These are phyloP conservation scores for Neurospora cerealis DNA, from an alignment of 495 filamentous ascomycete species.

Conservation along the genomic window DNA sequence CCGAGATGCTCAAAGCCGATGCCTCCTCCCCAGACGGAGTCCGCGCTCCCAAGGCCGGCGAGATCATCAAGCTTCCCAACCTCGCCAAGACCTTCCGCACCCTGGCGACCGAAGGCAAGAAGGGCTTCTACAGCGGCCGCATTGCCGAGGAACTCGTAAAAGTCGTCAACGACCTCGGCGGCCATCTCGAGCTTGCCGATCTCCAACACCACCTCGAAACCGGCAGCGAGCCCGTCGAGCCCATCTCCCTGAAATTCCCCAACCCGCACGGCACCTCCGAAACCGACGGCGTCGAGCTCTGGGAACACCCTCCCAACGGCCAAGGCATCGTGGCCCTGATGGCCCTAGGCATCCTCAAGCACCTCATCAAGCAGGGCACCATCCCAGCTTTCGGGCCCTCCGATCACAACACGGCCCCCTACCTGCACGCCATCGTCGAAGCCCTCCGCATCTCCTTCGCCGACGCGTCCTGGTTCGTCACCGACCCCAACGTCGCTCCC, in stretches of 20 bases:
- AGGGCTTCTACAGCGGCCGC: conserved; percentile 81
- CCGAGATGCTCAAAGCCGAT: conserved; percentile 75
- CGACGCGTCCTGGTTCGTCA: conserved; percentile 80
- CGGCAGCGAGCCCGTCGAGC: conserved; percentile 68
- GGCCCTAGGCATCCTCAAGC: conserved; percentile 81
- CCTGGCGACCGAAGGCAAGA: conserved; percentile 71
- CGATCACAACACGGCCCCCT: conserved; percentile 62
- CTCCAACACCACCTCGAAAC: conserved; percentile 61
- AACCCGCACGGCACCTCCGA: conserved; percentile 36
- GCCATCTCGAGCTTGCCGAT: conserved; percentile 70
- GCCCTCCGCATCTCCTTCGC: conserved; percentile 85
- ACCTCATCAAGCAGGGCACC: conserved; percentile 61
- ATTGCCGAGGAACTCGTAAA: conserved; percentile 73
- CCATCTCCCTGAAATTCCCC: conserved; percentile 70
- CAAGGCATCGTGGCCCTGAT: conserved; percentile 94
- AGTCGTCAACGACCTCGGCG: conserved; percentile 65
- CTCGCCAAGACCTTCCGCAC: conserved; percentile 74
- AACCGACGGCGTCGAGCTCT: conserved; percentile 51
- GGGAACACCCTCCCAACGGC: conserved; percentile 97
- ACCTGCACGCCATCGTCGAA: conserved; percentile 88
- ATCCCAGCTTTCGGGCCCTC: conserved; percentile 56
- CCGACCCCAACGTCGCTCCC: conserved; percentile 61
- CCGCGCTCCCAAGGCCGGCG: conserved; percentile 68
- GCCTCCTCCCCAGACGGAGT: conserved; percentile 49
- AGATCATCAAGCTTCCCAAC: conserved; percentile 77